Evolutionary conservation across 352 stramenopile genomes (phyloP).

Genomic region (Aphanomyces euteiches): DNA sequence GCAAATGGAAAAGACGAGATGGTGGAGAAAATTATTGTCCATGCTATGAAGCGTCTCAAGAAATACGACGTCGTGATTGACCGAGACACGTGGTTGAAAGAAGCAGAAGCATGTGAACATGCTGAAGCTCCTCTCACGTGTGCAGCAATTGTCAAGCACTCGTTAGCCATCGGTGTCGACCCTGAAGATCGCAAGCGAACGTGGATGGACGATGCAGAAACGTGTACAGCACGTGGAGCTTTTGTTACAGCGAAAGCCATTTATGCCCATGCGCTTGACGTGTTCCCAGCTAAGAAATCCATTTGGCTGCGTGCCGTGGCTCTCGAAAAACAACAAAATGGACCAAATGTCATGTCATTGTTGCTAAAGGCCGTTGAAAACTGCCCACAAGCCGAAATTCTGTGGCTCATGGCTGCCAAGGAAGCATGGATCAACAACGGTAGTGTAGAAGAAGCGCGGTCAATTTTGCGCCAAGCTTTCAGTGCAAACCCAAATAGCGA

Average conservation of each 20-base stretch:
- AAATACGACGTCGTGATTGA: slow-evolving; percentile 91
- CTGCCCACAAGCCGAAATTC: slow-evolving; percentile 93
- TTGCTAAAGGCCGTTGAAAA: slow-evolving; percentile 91
- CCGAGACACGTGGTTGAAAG: slow-evolving; percentile 94
- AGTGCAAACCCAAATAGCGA: slow-evolving; percentile 95
- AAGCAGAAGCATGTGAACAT: slow-evolving; percentile 93
- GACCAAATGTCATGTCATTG: slow-evolving; percentile 72
- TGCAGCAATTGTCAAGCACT: slow-evolving; percentile 91
- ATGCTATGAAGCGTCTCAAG: slow-evolving; percentile 84
- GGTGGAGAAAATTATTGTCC: slow-evolving; percentile 80
- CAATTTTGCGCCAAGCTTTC: slow-evolving; percentile 95
- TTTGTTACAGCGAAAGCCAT: slow-evolving; percentile 94
- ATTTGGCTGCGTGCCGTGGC: slow-evolving; percentile 95
- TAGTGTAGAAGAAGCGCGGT: slow-evolving; percentile 90
- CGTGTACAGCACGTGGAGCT: slow-evolving; percentile 71
- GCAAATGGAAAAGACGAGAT: slow-evolving; percentile 88
- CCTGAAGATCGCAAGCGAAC: slow-evolving; percentile 94
- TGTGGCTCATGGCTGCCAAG: slow-evolving; percentile 98
- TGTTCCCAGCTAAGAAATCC: slow-evolving; percentile 89
- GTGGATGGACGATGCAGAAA: slow-evolving; percentile 97
- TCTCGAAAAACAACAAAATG: slow-evolving; percentile 94
- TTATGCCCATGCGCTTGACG: slow-evolving; percentile 86
- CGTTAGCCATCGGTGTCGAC: slow-evolving; percentile 94
- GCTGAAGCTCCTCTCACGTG: slow-evolving; percentile 90
- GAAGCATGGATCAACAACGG: slow-evolving; percentile 92